Conservation (phyloP, 2,329 filamentous ascomycete genomes). For the Colletotrichum zoysiae region DNA sequence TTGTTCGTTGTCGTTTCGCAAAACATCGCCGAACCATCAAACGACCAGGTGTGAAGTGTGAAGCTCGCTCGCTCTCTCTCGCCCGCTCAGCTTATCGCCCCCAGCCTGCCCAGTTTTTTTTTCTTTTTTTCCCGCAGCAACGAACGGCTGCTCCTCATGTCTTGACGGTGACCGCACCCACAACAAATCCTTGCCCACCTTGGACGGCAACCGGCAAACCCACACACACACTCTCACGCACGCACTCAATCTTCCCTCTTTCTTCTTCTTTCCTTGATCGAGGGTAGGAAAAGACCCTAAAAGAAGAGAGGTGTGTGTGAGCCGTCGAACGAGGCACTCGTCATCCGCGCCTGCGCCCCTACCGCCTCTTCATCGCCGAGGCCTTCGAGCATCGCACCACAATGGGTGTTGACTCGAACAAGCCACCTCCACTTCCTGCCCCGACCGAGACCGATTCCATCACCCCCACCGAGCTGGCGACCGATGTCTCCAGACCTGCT, state of each 20-base stretch:
- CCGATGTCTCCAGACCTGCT: constrained; percentile 76
- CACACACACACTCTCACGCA: constrained; percentile 29
- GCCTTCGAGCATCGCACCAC: constrained; percentile 49
- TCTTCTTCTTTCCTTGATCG: constrained; percentile 37
- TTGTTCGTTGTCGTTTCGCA: constrained; percentile 20
- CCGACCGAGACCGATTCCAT: constrained; percentile 81
- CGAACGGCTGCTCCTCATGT: constrained; percentile 41
- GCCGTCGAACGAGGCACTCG: constrained; percentile 38
- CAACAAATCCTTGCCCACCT: constrained; percentile 41
- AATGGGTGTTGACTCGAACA: constrained; percentile 69
- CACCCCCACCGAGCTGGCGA: constrained; percentile 73
- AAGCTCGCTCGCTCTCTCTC: constrained; percentile 12
- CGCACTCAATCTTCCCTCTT: constrained; percentile 33
- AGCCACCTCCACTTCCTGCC: constrained; percentile 77
- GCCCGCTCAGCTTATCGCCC: constrained; percentile 35
- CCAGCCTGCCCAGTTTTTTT: constrained; percentile 39
- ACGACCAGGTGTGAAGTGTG: constrained; percentile 17
- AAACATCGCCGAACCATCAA: constrained; percentile 35
- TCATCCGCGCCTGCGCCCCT: constrained; percentile 34
- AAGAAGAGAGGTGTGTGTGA: constrained; percentile 36
- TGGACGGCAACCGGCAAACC: constrained; percentile 33
- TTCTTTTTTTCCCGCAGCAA: constrained; percentile 37
- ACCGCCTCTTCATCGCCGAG: constrained; percentile 35
- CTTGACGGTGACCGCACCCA: constrained; percentile 40
- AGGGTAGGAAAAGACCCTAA: constrained; percentile 33